phyloP scores from a whole-genome alignment of 1,284 basidiomycete species.

The Sutorius eximius region DNA sequence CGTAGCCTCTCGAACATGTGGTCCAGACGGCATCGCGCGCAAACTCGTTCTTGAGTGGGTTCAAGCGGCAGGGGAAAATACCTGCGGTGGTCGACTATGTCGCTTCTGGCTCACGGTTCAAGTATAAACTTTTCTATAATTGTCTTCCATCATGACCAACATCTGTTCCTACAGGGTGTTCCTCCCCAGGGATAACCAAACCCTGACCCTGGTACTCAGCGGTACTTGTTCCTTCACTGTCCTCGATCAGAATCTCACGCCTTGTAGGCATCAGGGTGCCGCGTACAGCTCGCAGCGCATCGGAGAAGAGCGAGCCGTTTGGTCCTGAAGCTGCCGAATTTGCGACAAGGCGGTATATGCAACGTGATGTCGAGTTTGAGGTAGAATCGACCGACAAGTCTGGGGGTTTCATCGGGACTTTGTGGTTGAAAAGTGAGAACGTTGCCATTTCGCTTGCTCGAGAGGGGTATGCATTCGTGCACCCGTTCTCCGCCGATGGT shows the following conservation, averaged over 20 bases:
- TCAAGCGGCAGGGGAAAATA: constrained; percentile 87
- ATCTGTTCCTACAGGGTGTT: constrained; percentile 53
- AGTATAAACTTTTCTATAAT: constrained; percentile 44
- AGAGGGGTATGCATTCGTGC: constrained; percentile 85
- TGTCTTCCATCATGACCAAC: constrained; percentile 7
- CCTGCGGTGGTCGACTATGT: constrained; percentile 92
- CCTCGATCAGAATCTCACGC: constrained; percentile 8
- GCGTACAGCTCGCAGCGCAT: constrained; percentile 74
- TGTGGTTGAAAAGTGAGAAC: constrained; percentile 86
- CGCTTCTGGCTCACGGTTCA: constrained; percentile 90
- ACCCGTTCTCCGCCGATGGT: constrained; percentile 83
- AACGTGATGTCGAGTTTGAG: constrained; percentile 93
- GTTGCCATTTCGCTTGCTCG: constrained; percentile 81
- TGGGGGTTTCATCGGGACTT: constrained; percentile 91
- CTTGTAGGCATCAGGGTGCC: constrained; percentile 74
- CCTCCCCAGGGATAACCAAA: constrained; percentile 90
- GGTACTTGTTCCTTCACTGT: constrained; percentile 47
- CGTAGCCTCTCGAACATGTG: constrained; percentile 2
- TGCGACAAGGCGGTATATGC: constrained; percentile 80
- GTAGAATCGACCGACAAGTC: constrained; percentile 91
- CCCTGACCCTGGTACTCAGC: constrained; percentile 83
- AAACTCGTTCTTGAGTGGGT: constrained; percentile 82
- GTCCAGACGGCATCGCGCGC: constrained; percentile 70
- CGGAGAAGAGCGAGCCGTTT: constrained; percentile 89
- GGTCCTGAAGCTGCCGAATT: constrained; percentile 85